Conservation (phyloP, 768 basidiomycete genomes). For the Tricholoma sp. region DNA sequence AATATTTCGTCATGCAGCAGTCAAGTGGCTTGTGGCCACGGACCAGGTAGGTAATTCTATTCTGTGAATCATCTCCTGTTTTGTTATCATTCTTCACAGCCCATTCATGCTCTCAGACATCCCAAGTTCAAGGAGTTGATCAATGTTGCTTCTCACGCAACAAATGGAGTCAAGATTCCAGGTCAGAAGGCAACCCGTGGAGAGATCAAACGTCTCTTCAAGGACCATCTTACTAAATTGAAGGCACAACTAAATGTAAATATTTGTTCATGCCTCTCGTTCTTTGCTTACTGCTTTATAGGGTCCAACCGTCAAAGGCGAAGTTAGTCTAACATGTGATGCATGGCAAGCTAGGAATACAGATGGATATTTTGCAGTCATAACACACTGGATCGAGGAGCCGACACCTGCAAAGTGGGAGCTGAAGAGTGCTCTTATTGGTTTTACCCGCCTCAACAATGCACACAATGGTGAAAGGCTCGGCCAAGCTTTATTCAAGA, state of each 20-base stretch:
- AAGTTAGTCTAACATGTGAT: conserved; percentile 13
- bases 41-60: conserved; percentile 27
- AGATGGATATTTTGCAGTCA: not conserved
- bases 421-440: too few relatives aligned
- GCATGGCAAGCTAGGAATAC: conserved; percentile 1
- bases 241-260: conserved; percentile 23
- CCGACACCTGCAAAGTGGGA: conserved; percentile 7
- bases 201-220: not conserved
- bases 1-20: conserved; percentile 23
- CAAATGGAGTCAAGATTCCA: conserved; percentile 31
- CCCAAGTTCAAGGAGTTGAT: conserved; percentile 23
- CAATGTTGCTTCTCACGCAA: not conserved
- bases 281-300: not conserved
- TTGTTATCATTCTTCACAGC: conserved; percentile 32
- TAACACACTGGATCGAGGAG: too few relatives aligned
- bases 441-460: too few relatives aligned
- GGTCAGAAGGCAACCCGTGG: conserved; percentile 15
- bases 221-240: not conserved
- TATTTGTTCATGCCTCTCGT: not conserved
- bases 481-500: too few relatives aligned
- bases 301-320: not conserved
- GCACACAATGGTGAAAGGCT: too few relatives aligned
- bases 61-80: conserved; percentile 32
- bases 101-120: too few relatives aligned
- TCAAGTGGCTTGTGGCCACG: conserved; percentile 36